Conservation (phyloP, 345 rosid species). For the Raphanus sativus region DNA sequence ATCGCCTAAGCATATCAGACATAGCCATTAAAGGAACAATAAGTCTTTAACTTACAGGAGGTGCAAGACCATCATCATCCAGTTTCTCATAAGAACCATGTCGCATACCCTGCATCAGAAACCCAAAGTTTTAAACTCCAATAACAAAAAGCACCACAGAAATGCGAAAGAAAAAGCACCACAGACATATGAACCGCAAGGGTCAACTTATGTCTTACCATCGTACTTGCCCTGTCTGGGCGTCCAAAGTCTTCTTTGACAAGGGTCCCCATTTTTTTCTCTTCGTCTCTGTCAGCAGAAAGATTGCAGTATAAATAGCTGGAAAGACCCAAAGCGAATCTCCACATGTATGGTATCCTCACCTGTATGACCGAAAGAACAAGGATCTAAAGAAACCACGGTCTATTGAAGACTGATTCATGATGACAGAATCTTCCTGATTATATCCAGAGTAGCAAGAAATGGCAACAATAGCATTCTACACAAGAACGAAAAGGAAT, state of each 20-base stretch:
- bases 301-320: slow-evolving; percentile 1
- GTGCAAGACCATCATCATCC: slow-evolving; percentile 99
- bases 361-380: slow-evolving; percentile 95
- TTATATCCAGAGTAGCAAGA: slow-evolving; percentile 98
- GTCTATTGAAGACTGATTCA: slow-evolving; percentile 96
- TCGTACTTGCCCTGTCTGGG: slow-evolving; percentile 84
- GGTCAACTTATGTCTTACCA: slow-evolving; percentile 48
- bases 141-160: slow-evolving; percentile 11
- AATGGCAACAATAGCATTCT: slow-evolving; percentile 98
- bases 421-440: slow-evolving; percentile 99
- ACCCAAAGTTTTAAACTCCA: slow-evolving; percentile 19
- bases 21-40: slow-evolving; percentile 2
- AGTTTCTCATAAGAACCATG: slow-evolving; percentile 97
- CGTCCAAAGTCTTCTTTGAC: slow-evolving; percentile 97
- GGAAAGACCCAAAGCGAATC: background rate
- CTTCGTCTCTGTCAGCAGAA: slow-evolving; percentile 69
- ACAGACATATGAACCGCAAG: background rate
- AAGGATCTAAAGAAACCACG: slow-evolving; percentile 96
- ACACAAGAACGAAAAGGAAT: slow-evolving; percentile 19
- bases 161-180: background rate
- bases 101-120: slow-evolving; percentile 78
- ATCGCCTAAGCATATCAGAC: slow-evolving; percentile 7
- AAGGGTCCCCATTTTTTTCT: slow-evolving; percentile 98
- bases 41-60: slow-evolving; percentile 64
- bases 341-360: slow-evolving; percentile 23